Evolutionary conservation across 768 basidiomycete genomes (phyloP).

Genomic region (Lenzites betulinus): DNA sequence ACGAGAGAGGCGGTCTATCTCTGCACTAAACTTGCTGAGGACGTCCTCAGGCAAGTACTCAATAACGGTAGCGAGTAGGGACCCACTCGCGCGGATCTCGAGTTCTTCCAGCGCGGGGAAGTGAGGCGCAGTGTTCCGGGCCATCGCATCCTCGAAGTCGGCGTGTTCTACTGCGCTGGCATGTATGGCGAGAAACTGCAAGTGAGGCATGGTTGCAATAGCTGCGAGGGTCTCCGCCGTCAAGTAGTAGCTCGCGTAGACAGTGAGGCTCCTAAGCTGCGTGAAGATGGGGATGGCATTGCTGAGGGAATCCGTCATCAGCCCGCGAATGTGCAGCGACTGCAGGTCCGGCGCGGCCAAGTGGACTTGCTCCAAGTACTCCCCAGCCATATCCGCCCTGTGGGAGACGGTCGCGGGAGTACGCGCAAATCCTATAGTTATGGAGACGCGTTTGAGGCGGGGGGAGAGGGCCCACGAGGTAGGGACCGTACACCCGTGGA

Average conservation of each 20-base stretch:
- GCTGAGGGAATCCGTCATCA: constrained; percentile 13
- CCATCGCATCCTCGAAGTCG: constrained; percentile 17
- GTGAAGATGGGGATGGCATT: constrained; percentile 9
- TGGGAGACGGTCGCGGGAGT: neutral
- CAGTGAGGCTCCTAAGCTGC: constrained; percentile 20
- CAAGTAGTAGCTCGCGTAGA: constrained; percentile 18
- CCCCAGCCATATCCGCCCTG: constrained; percentile 13
- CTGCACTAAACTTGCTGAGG: constrained; percentile 23
- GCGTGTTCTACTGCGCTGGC: constrained; percentile 20
- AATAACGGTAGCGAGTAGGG: constrained; percentile 20
- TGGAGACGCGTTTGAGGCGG: constrained; percentile 3
- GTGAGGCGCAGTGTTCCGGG: neutral
- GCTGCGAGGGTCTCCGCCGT: constrained; percentile 21
- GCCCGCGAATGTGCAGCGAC: constrained; percentile 24
- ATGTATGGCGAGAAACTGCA: constrained; percentile 24
- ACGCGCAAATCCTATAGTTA: constrained; percentile 1
- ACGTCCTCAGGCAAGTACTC: constrained; percentile 14
- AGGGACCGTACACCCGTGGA: constrained; percentile 11
- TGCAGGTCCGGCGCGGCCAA: constrained; percentile 2
- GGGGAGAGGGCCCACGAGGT: constrained; percentile 3
- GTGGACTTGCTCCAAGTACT: constrained; percentile 7
- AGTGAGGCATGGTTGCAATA: constrained; percentile 20
- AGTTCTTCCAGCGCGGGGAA: constrained; percentile 24
- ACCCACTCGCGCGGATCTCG: constrained; percentile 18
- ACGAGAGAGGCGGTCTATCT: constrained; percentile 15